Evolutionary conservation across 176 grass and related monocot genomes (phyloP).

Genomic region (Triticum aestivum): DNA sequence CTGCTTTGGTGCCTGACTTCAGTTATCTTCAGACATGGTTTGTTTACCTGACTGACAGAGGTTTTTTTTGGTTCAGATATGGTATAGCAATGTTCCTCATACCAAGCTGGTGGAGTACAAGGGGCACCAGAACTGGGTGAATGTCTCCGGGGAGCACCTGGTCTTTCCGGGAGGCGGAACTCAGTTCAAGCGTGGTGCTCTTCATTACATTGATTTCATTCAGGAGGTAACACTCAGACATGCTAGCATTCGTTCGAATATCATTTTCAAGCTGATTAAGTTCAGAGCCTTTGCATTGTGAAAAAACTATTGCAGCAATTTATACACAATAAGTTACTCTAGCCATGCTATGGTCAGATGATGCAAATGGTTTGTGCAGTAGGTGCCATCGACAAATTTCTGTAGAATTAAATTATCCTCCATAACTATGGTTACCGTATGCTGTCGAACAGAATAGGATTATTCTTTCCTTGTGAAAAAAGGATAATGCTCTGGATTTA

Average conservation of each 20-base stretch:
- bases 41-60: conserved; percentile 15
- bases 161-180: conserved; percentile 80
- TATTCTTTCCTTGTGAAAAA: background rate
- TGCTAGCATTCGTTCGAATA: background rate
- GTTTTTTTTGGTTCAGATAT: conserved; percentile 52
- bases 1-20: background rate
- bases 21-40: background rate
- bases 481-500: background rate
- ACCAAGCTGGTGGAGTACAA: conserved; percentile 74
- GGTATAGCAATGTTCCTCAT: conserved; percentile 83
- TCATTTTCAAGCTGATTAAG: background rate
- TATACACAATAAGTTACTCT: background rate
- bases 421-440: background rate
- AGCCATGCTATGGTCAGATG: background rate
- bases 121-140: conserved; percentile 90
- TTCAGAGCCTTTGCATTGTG: background rate
- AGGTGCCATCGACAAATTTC: background rate
- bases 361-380: background rate
- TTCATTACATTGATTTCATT: conserved; percentile 88
- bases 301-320: background rate
- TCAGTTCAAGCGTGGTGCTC: conserved; percentile 79
- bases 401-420: background rate
- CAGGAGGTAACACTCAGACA: conserved; percentile 38
- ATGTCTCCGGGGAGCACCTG: conserved; percentile 72
- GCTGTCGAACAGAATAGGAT: background rate